phyloP scores from a whole-genome alignment of 352 stramenopile genomes.

The Thraustotheca clavata region DNA sequence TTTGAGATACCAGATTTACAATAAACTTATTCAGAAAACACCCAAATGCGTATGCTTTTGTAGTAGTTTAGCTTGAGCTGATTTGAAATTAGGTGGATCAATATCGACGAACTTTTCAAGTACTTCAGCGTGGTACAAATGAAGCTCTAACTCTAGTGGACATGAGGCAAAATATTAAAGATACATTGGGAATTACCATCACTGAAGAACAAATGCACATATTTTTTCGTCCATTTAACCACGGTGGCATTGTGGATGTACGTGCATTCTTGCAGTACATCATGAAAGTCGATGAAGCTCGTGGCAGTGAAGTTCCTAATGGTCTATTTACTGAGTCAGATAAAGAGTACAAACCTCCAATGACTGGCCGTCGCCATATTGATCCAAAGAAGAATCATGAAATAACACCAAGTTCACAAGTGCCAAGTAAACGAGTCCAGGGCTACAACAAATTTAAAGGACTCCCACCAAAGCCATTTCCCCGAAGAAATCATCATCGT shows the following conservation, averaged over 20 bases:
- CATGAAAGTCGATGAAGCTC: slow-evolving; percentile 46
- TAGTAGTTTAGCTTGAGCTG: not conserved
- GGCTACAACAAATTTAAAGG: not conserved
- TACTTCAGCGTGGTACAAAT: slow-evolving; percentile 56
- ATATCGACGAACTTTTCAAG: slow-evolving; percentile 70
- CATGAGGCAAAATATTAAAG: slow-evolving; percentile 70
- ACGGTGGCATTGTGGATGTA: slow-evolving; percentile 60
- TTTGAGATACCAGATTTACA: slow-evolving; percentile 63
- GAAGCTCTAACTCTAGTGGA: slow-evolving; percentile 58
- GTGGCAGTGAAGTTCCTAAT: slow-evolving; percentile 41
- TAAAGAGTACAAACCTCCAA: not conserved
- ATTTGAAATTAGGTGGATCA: slow-evolving; percentile 34
- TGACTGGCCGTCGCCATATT: not conserved
- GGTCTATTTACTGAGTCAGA: slow-evolving; percentile 22
- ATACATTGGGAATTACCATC: slow-evolving; percentile 66
- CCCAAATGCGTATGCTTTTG: slow-evolving; percentile 32
- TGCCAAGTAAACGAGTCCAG: not conserved
- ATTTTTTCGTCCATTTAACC: slow-evolving; percentile 53
- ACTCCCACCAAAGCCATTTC: not conserved
- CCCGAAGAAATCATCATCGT: not conserved
- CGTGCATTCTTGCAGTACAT: slow-evolving; percentile 70
- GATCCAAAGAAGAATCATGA: not conserved
- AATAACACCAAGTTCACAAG: not conserved
- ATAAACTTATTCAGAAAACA: slow-evolving; percentile 70
- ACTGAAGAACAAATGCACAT: slow-evolving; percentile 64